Conservation (phyloP, 1,284 basidiomycete species). For the Earliella scabrosa region DNA sequence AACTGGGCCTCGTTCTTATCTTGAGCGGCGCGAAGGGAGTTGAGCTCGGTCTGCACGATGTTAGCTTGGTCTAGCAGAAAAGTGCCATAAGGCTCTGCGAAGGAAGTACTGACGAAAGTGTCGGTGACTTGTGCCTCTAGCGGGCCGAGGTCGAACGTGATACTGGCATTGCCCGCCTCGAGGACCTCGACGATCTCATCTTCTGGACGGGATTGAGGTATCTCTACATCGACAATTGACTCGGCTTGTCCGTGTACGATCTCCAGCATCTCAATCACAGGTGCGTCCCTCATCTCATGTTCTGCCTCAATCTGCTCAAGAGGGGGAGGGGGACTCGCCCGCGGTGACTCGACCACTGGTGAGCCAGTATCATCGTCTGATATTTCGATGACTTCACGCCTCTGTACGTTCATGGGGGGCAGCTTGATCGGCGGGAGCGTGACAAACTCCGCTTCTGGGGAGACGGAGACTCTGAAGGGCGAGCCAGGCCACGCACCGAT, state of each 20-base stretch:
- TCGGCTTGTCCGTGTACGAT: conserved; percentile 2
- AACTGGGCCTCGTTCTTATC: conserved; percentile 30
- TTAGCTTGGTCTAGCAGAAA: background rate
- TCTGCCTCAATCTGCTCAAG: background rate
- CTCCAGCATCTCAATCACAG: conserved; percentile 7
- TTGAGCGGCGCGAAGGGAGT: conserved; percentile 26
- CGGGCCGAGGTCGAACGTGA: background rate
- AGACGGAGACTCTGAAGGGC: background rate
- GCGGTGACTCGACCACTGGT: background rate
- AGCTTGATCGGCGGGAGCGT: background rate
- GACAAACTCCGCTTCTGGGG: background rate
- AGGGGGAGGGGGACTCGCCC: background rate
- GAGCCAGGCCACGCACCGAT: conserved; percentile 20
- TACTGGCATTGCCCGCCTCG: background rate
- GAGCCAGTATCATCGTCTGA: conserved; percentile 17
- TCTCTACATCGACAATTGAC: background rate
- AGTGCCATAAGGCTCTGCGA: background rate
- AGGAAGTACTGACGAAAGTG: conserved; percentile 16
- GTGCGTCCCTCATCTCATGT: conserved; percentile 1
- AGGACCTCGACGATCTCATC: conserved; percentile 1
- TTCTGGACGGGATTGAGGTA: background rate
- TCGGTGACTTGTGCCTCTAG: conserved; percentile 17
- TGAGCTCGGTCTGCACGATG: conserved; percentile 25
- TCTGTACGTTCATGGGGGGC: background rate
- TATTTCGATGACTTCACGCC: conserved; percentile 19